Evolutionary conservation across 176 grass and related monocot species (phyloP), one percentile per base, ranked within the genome.

Genomic region (Eleusine coracana): DNA sequence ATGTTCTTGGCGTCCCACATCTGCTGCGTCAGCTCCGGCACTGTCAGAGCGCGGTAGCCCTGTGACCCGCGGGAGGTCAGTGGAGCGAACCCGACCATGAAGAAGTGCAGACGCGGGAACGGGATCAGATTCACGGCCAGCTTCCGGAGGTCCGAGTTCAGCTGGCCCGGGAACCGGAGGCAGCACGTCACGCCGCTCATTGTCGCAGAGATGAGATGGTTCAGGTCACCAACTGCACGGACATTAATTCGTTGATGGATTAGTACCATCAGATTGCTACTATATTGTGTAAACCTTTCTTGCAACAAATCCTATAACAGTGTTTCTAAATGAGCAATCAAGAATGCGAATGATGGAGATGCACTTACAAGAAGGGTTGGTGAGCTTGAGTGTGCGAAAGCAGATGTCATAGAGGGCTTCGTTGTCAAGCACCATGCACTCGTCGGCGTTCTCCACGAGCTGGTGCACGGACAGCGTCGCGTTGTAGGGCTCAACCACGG

Each of bases 1-100:
- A 97, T 97, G 84, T 97, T 97, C 86, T 97, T 97, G 64, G 94
- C 89, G 79, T 97, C 91, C 94, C 94, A 97, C 94, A 97, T 97
- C 86, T 97, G 94, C 84, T 97, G 94, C 23, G 94, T 97, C 38
- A 93, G 89, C 84, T 97, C 94, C 0, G 94, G 94, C 65, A 97
- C 88, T 34, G 94, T 93, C 25, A 97, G 84, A 0, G 94, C 87
- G 29, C 94, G 84, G 89, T 97, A 97, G 84, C 87, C 82, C 89
- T 94, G 92, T 28, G 92, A 92, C 25, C 92, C 89, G 25, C 89
- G 87, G 3, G 92, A 94, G 6, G 92, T 94, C 12, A 94, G 87
- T 8, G 92, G 92, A 20, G 92, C 85, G 78, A 91, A 94, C 46
- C 92, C 92, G 0, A 94, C 92, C 92, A 94, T 94, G 89, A 94